phyloP scores from a whole-genome alignment of 495 filamentous ascomycete genomes.

The Chaetomium tenue region DNA sequence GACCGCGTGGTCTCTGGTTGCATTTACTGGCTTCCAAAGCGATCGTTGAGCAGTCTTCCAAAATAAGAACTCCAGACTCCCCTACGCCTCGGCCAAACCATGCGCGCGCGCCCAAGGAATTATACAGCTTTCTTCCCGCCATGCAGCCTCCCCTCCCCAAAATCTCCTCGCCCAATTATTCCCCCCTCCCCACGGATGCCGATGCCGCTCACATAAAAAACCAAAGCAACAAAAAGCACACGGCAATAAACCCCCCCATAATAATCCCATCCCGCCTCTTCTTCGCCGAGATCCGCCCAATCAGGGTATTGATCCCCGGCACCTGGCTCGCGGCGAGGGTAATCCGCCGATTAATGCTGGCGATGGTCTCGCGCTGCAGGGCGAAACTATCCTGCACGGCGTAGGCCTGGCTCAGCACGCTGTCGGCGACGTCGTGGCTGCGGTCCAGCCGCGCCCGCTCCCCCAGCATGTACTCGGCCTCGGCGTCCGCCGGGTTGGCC shows the following conservation, averaged over 20 bases:
- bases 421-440: slow-evolving; percentile 82
- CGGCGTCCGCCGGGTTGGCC: slow-evolving; percentile 72
- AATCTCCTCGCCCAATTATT: background rate
- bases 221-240: slow-evolving; percentile 85
- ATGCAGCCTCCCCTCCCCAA: background rate
- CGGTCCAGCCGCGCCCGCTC: slow-evolving; percentile 82
- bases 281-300: slow-evolving; percentile 90
- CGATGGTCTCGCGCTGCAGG: slow-evolving; percentile 79
- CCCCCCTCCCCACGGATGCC: background rate
- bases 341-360: slow-evolving; percentile 84
- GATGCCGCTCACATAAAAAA: slow-evolving; percentile 62
- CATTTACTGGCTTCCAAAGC: background rate
- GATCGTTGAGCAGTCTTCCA: background rate
- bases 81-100: slow-evolving; percentile 1
- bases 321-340: slow-evolving; percentile 83
- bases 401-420: slow-evolving; percentile 93
- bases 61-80: slow-evolving; percentile 4
- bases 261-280: slow-evolving; percentile 95
- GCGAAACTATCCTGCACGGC: slow-evolving; percentile 91
- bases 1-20: too few relatives aligned
- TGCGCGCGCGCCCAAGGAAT: slow-evolving; percentile 1
- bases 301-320: slow-evolving; percentile 89
- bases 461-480: slow-evolving; percentile 95
- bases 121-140: slow-evolving; percentile 6
- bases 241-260: slow-evolving; percentile 81